phyloP scores from a whole-genome alignment of 2,329 filamentous ascomycete species.

The Cordyceps tenuipes region DNA sequence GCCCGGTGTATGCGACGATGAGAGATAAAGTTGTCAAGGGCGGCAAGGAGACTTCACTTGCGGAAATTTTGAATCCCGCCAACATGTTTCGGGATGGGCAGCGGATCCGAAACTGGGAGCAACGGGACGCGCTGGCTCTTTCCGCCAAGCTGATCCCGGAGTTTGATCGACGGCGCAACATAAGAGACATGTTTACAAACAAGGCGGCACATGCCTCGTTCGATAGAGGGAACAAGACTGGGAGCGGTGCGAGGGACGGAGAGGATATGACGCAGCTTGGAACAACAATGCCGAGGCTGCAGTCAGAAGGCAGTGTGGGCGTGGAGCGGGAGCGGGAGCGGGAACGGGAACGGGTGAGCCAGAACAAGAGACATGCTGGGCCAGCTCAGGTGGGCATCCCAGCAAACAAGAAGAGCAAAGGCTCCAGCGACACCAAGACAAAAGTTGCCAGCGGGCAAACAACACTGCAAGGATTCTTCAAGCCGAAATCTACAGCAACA shows the following conservation, averaged over 20 bases:
- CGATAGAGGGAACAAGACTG: neutral
- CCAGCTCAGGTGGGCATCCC: constrained; percentile 16
- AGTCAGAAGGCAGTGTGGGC: neutral
- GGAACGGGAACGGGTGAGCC: neutral
- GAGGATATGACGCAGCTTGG: neutral
- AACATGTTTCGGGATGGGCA: constrained; percentile 62
- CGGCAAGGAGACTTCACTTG: constrained; percentile 43
- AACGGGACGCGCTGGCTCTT: constrained; percentile 59
- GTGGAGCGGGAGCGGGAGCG: too few relatives aligned
- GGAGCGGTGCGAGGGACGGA: neutral
- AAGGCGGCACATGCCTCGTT: constrained; percentile 35
- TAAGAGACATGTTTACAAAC: constrained; percentile 80
- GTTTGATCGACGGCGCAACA: constrained; percentile 75
- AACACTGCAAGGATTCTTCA: constrained; percentile 74
- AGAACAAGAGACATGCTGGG: constrained; percentile 19
- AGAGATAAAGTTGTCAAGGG: constrained; percentile 51
- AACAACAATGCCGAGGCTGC: neutral
- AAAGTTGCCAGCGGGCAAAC: constrained; percentile 31
- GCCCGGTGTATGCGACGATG: constrained; percentile 76
- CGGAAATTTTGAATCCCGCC: constrained; percentile 69
- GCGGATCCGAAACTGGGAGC: constrained; percentile 56
- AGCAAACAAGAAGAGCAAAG: constrained; percentile 31
- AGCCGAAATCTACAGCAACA: constrained; percentile 36
- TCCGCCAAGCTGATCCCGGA: constrained; percentile 82
- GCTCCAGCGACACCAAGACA: constrained; percentile 19